phyloP scores from a whole-genome alignment of 768 basidiomycete genomes.

The Tulasnella sp. region DNA sequence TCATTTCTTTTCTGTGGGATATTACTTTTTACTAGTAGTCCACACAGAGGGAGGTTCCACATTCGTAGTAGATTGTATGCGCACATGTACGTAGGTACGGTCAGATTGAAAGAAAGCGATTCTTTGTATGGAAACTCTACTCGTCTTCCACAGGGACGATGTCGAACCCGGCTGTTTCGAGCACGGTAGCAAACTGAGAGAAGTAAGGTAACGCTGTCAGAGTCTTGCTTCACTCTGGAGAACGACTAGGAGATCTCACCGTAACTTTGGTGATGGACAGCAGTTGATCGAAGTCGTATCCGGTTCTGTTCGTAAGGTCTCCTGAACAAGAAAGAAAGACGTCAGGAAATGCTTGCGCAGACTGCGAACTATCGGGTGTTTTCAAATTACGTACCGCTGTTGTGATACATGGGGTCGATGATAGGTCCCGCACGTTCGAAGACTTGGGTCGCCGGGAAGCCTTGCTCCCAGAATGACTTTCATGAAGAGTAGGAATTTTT shows the following conservation, averaged over 20 bases:
- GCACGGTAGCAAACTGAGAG: constrained; percentile 51
- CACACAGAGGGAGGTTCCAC: background rate
- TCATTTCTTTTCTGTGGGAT: background rate
- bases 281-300: constrained; percentile 78
- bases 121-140: background rate
- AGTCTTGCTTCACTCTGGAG: background rate
- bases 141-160: constrained; percentile 13
- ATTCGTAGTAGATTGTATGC: background rate
- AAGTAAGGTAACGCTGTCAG: background rate
- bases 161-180: constrained; percentile 51
- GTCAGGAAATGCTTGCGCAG: constrained; percentile 5
- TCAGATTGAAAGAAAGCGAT: background rate
- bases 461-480: constrained; percentile 72
- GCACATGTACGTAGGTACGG: background rate
- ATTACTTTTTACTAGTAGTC: background rate
- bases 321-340: constrained; percentile 36
- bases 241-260: constrained; percentile 35
- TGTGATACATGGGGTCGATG: constrained; percentile 84
- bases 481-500: too few relatives aligned
- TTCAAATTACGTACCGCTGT: constrained; percentile 46
- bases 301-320: constrained; percentile 68
- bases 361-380: background rate
- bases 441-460: constrained; percentile 78
- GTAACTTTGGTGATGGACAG: constrained; percentile 82
- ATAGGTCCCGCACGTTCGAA: constrained; percentile 85